Evolutionary conservation across 106 monocot species (phyloP).

Genomic region (Gastrodia elata): DNA sequence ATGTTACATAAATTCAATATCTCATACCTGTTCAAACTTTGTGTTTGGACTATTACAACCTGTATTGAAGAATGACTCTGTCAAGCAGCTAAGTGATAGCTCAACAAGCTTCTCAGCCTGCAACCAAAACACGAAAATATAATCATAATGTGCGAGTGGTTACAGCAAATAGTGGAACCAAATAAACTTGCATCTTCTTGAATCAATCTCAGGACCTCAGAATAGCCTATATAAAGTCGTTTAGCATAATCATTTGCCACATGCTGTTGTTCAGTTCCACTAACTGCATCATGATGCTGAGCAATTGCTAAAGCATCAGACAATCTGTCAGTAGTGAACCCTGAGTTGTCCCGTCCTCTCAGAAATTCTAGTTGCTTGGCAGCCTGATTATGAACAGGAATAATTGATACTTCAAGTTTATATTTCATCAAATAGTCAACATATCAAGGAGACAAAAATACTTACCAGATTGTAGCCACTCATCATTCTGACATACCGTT

Average conservation of each 20-base stretch:
- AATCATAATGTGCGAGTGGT: not conserved
- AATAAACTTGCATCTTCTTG: not conserved
- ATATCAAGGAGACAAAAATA: constrained; percentile 6
- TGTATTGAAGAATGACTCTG: constrained; percentile 36
- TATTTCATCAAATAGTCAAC: constrained; percentile 4
- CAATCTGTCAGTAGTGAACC: constrained; percentile 54
- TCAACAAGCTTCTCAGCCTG: constrained; percentile 83
- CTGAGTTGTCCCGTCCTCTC: constrained; percentile 40
- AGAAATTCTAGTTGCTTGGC: constrained; percentile 92
- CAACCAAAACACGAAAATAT: constrained; percentile 4
- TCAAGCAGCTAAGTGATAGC: constrained; percentile 68
- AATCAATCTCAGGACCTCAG: constrained; percentile 38
- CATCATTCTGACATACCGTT: constrained; percentile 79
- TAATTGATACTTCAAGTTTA: not conserved
- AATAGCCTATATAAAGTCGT: constrained; percentile 69
- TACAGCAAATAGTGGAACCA: not conserved
- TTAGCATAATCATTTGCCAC: constrained; percentile 96
- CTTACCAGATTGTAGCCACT: constrained; percentile 87
- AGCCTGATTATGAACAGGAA: constrained; percentile 29
- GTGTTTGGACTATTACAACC: constrained; percentile 42
- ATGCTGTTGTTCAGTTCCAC: constrained; percentile 95
- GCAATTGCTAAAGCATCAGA: constrained; percentile 89
- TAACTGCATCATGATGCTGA: constrained; percentile 99
- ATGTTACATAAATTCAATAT: not conserved
- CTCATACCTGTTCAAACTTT: constrained; percentile 68